A percentile compares a stretch with the other conserved stretches of the same genome.
These are phyloP conservation scores for Pythium rhizo-oryzae DNA, from an alignment of 352 stramenopile species.

Conservation along the genomic window DNA sequence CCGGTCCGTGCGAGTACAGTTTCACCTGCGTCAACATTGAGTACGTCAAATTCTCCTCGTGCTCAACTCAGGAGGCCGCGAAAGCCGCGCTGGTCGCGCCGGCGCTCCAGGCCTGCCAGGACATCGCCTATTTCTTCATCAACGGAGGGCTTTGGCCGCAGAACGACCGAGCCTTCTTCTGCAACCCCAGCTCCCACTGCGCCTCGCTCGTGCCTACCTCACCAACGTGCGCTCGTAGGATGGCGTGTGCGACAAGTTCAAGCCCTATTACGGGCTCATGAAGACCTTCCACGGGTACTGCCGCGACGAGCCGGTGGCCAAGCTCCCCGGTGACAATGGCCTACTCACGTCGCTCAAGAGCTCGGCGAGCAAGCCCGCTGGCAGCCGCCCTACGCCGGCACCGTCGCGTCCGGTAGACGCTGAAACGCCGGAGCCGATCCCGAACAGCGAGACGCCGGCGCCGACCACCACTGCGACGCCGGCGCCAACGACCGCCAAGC, in stretches of 20 bases:
- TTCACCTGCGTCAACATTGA: not conserved
- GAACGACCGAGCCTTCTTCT: too few species aligned
- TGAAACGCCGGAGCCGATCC: conserved; percentile 7
- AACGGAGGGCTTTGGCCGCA: not conserved
- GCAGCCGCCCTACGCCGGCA: not conserved
- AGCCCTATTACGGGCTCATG: not conserved
- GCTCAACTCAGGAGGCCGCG: not conserved
- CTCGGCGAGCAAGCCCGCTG: not conserved
- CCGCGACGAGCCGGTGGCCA: not conserved
- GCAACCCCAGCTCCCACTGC: too few species aligned
- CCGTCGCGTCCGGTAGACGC: not conserved
- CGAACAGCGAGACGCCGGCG: not conserved
- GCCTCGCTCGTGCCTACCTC: not conserved
- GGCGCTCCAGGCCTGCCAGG: not conserved
- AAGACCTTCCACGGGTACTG: not conserved
- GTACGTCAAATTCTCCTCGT: not conserved
- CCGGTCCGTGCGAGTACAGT: not conserved
- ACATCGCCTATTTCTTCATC: too few species aligned
- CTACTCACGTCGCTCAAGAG: conserved; percentile 6
- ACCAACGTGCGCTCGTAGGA: not conserved
- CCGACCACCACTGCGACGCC: not conserved
- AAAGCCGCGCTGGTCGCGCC: not conserved
- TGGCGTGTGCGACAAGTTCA: not conserved
- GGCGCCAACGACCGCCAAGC: not conserved
- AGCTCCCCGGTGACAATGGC: conserved; percentile 8